phyloP scores from a whole-genome alignment of 371 early-diverging fungal genomes.

The Circinella umbellata region DNA sequence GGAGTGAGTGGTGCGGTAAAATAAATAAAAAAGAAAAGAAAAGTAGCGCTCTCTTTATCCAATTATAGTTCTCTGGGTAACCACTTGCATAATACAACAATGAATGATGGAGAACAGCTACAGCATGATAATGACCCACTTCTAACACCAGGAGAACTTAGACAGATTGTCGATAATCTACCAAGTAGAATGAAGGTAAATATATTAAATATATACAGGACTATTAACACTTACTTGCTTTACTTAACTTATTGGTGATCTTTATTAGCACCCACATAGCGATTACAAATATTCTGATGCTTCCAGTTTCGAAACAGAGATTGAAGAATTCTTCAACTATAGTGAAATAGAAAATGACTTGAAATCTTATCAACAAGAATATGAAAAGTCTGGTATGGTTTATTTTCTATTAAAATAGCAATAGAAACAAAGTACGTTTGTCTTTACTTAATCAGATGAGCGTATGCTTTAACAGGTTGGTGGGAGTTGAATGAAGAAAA shows the following conservation, averaged over 20 bases:
- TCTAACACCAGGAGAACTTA: slow-evolving; percentile 37
- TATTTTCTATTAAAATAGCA: not conserved
- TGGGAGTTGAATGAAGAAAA: slow-evolving; percentile 19
- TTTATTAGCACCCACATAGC: slow-evolving; percentile 52
- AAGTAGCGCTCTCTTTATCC: too few relatives aligned
- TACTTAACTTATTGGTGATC: not conserved
- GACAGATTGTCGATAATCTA: slow-evolving; percentile 38
- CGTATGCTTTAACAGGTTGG: not conserved
- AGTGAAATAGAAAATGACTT: slow-evolving; percentile 58
- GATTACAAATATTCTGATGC: slow-evolving; percentile 70
- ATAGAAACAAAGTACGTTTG: not conserved
- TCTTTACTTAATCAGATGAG: not conserved
- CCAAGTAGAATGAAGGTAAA: slow-evolving; percentile 38
- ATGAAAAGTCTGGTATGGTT: slow-evolving; percentile 35
- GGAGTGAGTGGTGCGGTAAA: too few relatives aligned
- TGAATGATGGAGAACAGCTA: slow-evolving; percentile 2
- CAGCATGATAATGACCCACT: slow-evolving; percentile 28
- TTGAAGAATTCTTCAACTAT: slow-evolving; percentile 79
- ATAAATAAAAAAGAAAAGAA: too few relatives aligned
- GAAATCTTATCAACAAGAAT: slow-evolving; percentile 47
- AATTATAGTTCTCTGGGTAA: too few relatives aligned
- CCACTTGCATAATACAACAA: not conserved
- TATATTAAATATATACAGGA: not conserved
- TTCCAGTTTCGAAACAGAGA: slow-evolving; percentile 63
- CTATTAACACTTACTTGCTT: not conserved